A percentile compares a stretch with the other conserved stretches of the same genome.
These are phyloP conservation scores for Yamadazyma conglobata DNA, from an alignment of 1,139 yeast genomes.

Conservation along the genomic window DNA sequence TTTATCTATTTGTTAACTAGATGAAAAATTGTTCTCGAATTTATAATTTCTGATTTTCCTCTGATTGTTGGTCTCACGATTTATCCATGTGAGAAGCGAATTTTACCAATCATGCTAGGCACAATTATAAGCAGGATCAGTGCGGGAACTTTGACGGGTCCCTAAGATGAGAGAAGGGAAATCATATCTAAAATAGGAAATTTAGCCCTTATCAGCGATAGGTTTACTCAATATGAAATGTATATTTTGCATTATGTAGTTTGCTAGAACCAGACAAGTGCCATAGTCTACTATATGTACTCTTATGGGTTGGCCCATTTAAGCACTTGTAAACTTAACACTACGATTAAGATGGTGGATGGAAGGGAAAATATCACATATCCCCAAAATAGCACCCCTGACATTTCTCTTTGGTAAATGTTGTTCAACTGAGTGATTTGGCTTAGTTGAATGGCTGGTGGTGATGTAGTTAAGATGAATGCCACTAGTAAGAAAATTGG, in stretches of 20 bases:
- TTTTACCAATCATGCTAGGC: conserved; percentile 2
- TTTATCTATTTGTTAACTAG: too few species aligned
- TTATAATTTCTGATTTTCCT: too few species aligned
- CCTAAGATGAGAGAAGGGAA: conserved; percentile 2
- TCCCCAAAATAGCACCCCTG: conserved; percentile 86
- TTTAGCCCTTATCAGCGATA: too few species aligned
- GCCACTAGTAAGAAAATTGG: conserved; percentile 79
- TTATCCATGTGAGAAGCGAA: conserved; percentile 4
- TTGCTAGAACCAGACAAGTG: too few species aligned
- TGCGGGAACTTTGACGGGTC: not conserved
- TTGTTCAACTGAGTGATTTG: conserved; percentile 79
- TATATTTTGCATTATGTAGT: too few species aligned
- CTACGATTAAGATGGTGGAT: conserved; percentile 71
- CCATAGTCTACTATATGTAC: too few species aligned
- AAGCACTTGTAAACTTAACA: conserved; percentile 62
- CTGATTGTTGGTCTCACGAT: too few species aligned
- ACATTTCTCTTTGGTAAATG: conserved; percentile 78
- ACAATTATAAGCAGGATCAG: conserved; percentile 2
- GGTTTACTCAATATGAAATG: not conserved
- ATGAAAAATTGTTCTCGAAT: too few species aligned
- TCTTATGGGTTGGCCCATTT: conserved; percentile 35
- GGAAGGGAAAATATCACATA: conserved; percentile 75
- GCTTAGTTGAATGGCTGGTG: conserved; percentile 82
- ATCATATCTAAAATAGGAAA: conserved; percentile 2
- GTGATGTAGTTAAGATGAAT: conserved; percentile 70